These are phyloP conservation scores for Alternaria arbusti DNA, from an alignment of 2,329 filamentous ascomycete species.

Conservation along the genomic window DNA sequence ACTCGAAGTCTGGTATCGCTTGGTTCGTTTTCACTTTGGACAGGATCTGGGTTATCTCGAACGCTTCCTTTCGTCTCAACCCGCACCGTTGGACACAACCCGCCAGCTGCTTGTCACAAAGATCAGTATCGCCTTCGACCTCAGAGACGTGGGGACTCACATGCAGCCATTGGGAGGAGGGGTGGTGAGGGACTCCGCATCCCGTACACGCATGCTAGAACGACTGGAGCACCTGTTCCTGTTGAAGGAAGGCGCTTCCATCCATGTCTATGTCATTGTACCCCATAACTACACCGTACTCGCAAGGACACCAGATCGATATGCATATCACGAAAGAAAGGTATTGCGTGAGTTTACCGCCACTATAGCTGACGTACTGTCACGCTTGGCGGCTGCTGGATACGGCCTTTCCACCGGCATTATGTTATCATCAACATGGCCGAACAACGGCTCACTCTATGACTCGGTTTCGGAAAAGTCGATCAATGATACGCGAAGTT, in stretches of 20 bases:
- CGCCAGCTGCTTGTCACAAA: not conserved
- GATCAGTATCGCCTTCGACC: not conserved
- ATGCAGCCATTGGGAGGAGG: not conserved
- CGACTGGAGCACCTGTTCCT: not conserved
- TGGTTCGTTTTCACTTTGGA: not conserved
- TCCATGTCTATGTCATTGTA: not conserved
- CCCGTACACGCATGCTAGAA: not conserved
- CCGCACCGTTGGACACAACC: not conserved
- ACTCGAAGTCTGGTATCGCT: not conserved
- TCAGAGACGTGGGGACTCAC: not conserved
- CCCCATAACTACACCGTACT: not conserved
- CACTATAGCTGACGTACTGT: not conserved
- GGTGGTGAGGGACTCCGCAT: not conserved
- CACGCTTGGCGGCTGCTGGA: not conserved
- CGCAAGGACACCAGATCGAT: not conserved
- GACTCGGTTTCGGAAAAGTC: not conserved
- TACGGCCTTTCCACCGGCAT: not conserved
- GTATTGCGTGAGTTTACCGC: not conserved
- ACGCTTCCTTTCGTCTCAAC: not conserved
- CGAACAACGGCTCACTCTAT: not conserved
- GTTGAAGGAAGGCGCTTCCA: not conserved
- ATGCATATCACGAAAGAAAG: not conserved
- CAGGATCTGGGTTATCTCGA: not conserved
- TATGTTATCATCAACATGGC: not conserved
- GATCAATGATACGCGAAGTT: not conserved